phyloP scores from a whole-genome alignment of 2,329 filamentous ascomycete genomes.

The Fusarium sp. region DNA sequence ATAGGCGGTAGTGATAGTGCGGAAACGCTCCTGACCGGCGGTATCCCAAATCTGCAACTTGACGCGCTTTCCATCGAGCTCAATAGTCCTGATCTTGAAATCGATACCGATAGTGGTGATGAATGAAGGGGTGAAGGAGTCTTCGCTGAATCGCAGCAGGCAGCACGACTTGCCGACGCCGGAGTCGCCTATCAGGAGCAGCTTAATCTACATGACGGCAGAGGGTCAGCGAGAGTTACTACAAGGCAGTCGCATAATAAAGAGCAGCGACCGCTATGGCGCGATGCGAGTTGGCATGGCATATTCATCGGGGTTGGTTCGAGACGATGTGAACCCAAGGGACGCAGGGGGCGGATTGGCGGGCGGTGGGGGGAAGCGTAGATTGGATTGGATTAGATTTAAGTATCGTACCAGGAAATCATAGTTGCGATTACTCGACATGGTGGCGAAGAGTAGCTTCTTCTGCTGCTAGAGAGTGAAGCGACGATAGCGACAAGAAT shows the following conservation, averaged over 20 bases:
- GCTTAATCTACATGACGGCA: constrained; percentile 79
- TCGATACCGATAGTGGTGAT: constrained; percentile 99
- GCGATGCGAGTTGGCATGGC: background rate
- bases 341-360: constrained; percentile 36
- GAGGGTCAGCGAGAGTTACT: constrained; percentile 26
- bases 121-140: constrained; percentile 97
- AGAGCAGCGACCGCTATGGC: constrained; percentile 5
- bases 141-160: constrained; percentile 94
- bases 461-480: constrained; percentile 19
- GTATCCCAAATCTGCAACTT: constrained; percentile 99
- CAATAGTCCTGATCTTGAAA: constrained; percentile 99
- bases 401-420: constrained; percentile 87
- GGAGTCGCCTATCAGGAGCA: constrained; percentile 95
- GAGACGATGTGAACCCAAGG: constrained; percentile 20
- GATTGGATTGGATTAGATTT: constrained; percentile 36
- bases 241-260: constrained; percentile 1
- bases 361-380: constrained; percentile 40
- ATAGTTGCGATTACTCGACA: constrained; percentile 99
- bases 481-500: constrained; percentile 28
- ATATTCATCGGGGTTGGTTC: constrained; percentile 24
- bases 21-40: constrained; percentile 96
- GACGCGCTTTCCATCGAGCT: constrained; percentile 97
- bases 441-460: constrained; percentile 60
- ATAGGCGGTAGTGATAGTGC: constrained; percentile 98
- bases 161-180: constrained; percentile 98